Percentiles rank a stretch among this genome's conserved stretches.
Evolutionary conservation across 2,329 filamentous ascomycete genomes (phyloP).

Genomic region (Apiospora aurea): DNA sequence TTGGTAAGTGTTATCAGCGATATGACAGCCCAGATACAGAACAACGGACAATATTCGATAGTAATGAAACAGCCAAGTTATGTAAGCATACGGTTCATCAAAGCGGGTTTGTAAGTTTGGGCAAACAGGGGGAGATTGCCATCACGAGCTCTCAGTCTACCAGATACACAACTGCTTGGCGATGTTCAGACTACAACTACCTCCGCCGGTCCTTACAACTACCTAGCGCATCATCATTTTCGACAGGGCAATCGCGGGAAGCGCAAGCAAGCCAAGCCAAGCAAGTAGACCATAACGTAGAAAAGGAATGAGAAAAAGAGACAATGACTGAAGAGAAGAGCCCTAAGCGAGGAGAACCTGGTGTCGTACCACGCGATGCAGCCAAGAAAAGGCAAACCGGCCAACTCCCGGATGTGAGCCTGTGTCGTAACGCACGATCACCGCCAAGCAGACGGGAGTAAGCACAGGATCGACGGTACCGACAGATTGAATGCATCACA

Average conservation of each 20-base stretch:
- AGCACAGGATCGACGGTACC: constrained; percentile 19
- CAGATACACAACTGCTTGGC: neutral
- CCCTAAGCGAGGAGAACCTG: neutral
- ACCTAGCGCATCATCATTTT: neutral
- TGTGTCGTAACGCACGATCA: constrained; percentile 11
- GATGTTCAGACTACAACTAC: neutral
- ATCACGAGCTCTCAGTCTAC: constrained; percentile 5
- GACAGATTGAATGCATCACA: neutral
- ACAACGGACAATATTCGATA: neutral
- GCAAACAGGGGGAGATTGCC: neutral
- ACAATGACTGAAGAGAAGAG: neutral
- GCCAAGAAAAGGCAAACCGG: constrained; percentile 3
- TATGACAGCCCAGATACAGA: neutral
- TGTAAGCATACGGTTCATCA: neutral
- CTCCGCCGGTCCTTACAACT: neutral
- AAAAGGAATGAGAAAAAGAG: neutral
- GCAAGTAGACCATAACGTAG: neutral
- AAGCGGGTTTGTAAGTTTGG: neutral
- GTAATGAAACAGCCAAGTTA: neutral
- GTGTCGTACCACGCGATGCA: constrained; percentile 10
- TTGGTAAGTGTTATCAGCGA: neutral
- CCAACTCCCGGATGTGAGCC: neutral
- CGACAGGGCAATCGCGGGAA: neutral
- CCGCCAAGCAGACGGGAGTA: constrained; percentile 15
- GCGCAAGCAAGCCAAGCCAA: neutral